Base-by-base conservation (phyloP, 805 yeast genomes). In the Zygosaccharomyces lentus region DNA sequence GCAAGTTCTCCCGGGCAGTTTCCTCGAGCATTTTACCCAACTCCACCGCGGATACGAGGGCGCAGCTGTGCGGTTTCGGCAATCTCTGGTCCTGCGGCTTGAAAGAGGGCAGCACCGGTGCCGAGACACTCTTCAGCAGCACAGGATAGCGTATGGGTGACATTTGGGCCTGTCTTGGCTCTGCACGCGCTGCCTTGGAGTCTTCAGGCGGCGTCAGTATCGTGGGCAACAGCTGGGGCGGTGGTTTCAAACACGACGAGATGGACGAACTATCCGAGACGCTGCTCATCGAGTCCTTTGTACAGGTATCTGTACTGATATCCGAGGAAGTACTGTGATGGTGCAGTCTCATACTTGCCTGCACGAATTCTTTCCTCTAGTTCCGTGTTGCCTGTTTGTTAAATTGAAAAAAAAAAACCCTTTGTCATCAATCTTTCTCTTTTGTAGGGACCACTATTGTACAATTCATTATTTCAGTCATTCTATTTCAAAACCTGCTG, bases 21-120 rank as follows among this genome's bases (percentile, higher is more conserved):
- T 19, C 35, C 15, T 39, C 47, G 15, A 51, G 19, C 19, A 50
- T 41, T 26, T 44, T 49, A 16, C 57, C 56, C 16, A 59, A 41
- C 45, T 56, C 61, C 6, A 48, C 48, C 6, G 59, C 56, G 5
- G 57, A 41, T 2, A 60, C 46, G 7, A 59, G 29, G 15, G 43
- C 17, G n/a, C 54, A 51, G 15, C 52, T 56, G 3, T 41, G 39
- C 15, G 64, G 66, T 32, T 54, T 60, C 4, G 48, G 47, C 37
- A 55, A 50, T 34, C 54, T 55, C 40, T 49, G 53, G 23, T 58
- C 62, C 38, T 61, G 54, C 5, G 62, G 53, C 37, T 55, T 55
- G 46, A 55, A 55, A 27, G 54, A 45, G 15, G 59, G 57, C 9
- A 54, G 44, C 12, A 50, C 48, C 6, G 58, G 57, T 8, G 53